These are phyloP conservation scores for Aotearoamyces nothofagi DNA, from an alignment of 2,329 filamentous ascomycete genomes.

Conservation along the genomic window DNA sequence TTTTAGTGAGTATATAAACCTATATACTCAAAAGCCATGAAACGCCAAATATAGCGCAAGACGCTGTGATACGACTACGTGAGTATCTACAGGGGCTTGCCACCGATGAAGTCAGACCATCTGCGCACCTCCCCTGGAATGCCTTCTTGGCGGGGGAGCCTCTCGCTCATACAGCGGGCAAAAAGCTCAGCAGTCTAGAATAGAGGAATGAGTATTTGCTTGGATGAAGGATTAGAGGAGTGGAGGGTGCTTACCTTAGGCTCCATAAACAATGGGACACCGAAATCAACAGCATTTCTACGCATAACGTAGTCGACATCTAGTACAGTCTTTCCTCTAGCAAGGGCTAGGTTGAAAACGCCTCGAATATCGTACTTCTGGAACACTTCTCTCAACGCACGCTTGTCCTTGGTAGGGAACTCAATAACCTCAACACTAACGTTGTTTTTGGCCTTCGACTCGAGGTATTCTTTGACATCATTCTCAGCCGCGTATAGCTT, in stretches of 20 bases:
- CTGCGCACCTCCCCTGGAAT: conserved; percentile 82
- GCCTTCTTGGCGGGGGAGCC: conserved; percentile 75
- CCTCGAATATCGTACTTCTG: conserved; percentile 93
- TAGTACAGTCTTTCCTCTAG: conserved; percentile 64
- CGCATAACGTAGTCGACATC: conserved; percentile 99
- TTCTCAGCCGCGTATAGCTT: conserved; percentile 80
- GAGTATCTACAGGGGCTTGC: conserved; percentile 67
- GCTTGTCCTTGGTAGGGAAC: conserved; percentile 93
- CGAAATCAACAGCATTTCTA: conserved; percentile 95
- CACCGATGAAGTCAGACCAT: conserved; percentile 92
- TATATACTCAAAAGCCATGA: too few relatives aligned
- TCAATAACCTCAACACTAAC: conserved; percentile 79
- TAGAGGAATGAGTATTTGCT: too few relatives aligned
- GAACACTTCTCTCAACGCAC: conserved; percentile 86
- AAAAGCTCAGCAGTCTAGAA: conserved; percentile 83
- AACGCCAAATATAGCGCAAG: too few relatives aligned
- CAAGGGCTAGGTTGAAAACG: conserved; percentile 85
- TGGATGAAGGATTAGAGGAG: too few relatives aligned
- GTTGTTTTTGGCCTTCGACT: conserved; percentile 50
- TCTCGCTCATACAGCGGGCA: conserved; percentile 92
- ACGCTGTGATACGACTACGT: too few relatives aligned
- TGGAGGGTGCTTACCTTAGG: conserved; percentile 68
- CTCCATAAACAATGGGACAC: conserved; percentile 96
- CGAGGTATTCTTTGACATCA: conserved; percentile 70
- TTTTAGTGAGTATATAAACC: too few relatives aligned